Base-by-base conservation (phyloP, 805 yeast species). In the Metschnikowia lachancei region DNA sequence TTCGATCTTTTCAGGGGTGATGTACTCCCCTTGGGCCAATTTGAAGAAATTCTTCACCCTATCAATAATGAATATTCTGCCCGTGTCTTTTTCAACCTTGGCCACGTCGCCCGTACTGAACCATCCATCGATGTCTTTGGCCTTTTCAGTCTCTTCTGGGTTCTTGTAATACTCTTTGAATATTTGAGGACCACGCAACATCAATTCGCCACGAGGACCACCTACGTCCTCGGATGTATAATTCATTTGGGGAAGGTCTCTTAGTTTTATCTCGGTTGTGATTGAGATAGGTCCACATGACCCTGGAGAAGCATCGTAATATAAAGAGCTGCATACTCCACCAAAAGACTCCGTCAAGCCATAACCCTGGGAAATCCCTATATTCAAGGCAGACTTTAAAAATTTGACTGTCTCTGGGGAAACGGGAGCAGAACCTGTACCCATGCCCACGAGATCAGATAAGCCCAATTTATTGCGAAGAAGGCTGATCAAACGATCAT, bases 21-120 rank as follows among this genome's bases (percentile, higher is more conserved):
- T 45, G 45, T 54, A 54, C 46, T 52, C 58, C 22, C 58, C 58
- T 36, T 54, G 58, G 4, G 59, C 54, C 47, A 55, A 47, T 50
- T 56, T 54, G 51, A 55, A 54, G 40, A 55, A 55, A 45, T 52
- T 54, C 43, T 54, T 55, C 19, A 54, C 56, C 9, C 58, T 39
- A 43, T 55, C 59, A 55, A 85, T 75, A 47, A 54, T 53, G 40
- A 42, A 51, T 9, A 54, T 39, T 14, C 55, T 38, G 9, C 58
- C 57, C 16, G 35, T 51, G 3, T n/a, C 50, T 46, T 77, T 78
- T 38, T 62, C 62, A 42, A 84, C 62, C 47, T 61, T 64, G 1
- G 80, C 87, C 55, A 84, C 75, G 42, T 61, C 65, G 1, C 65
- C 65, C n/a, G 65, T 61, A 24, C 49, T 43, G 52, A 61, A 62